phyloP scores from a whole-genome alignment of 2,329 filamentous ascomycete genomes.

The Pseudomassariella vexata region DNA sequence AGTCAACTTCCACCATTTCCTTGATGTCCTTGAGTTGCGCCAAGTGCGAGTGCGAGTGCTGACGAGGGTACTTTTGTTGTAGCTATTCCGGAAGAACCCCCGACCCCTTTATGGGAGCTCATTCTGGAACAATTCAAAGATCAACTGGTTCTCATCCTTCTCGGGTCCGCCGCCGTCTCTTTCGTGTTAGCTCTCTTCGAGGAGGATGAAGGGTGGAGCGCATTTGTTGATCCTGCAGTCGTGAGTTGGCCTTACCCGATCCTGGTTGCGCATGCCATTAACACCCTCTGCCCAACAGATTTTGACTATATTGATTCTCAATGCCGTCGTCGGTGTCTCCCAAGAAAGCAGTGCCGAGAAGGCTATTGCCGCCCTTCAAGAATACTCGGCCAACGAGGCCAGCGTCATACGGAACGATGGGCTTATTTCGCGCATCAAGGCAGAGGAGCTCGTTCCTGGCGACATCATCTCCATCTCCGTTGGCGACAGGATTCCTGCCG shows the following conservation, averaged over 20 bases:
- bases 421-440: slow-evolving; percentile 75
- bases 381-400: slow-evolving; percentile 98
- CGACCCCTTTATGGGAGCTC: slow-evolving; percentile 92
- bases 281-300: slow-evolving; percentile 53
- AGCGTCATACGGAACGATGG: slow-evolving; percentile 82
- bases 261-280: slow-evolving; percentile 4
- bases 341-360: slow-evolving; percentile 99
- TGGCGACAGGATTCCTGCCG: slow-evolving; percentile 88
- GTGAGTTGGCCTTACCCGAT: slow-evolving; percentile 48
- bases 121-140: slow-evolving; percentile 99
- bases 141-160: slow-evolving; percentile 90
- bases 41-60: neutral
- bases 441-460: slow-evolving; percentile 94
- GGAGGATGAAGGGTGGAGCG: slow-evolving; percentile 88
- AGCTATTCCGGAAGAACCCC: slow-evolving; percentile 78
- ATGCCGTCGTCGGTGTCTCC: slow-evolving; percentile 93
- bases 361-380: slow-evolving; percentile 93
- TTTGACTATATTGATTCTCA: slow-evolving; percentile 91
- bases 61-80: slow-evolving; percentile 5
- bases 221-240: slow-evolving; percentile 92
- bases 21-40: neutral
- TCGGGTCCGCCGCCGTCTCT: slow-evolving; percentile 87
- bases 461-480: slow-evolving; percentile 85
- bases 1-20: slow-evolving; percentile 16
- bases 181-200: slow-evolving; percentile 92